Base-by-base conservation (phyloP, 1,139 yeast species). In the Magnusiomyces paraingens region DNA sequence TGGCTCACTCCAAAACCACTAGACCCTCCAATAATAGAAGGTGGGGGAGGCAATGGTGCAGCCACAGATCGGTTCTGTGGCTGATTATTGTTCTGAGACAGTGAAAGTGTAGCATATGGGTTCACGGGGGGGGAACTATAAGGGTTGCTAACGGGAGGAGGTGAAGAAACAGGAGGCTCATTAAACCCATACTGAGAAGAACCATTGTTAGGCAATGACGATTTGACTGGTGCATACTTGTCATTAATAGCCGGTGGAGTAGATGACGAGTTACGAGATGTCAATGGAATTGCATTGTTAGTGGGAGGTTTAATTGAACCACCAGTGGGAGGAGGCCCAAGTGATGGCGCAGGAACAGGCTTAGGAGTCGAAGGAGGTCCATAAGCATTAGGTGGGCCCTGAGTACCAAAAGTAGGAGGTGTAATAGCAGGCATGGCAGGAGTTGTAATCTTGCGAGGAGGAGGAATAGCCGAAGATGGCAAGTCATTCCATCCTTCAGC, bases 401-500 rank as follows among this genome's bases (percentile, higher is more conserved):
- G 56, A 11, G 47, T 41, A 3, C 62, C 51, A 47, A 69, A 59
- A 22, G 62, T 59, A 39, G 58, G 49, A 35, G 59, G 59, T 29
- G 59, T 59, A 20, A 62, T 56, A 29, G 61, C 56, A 17, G 65
- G 59, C 12, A 60, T 60, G 20, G 61, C 61, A 20, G 63, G 62
- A 15, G 64, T 57, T 40, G 62, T 55, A 11, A 58, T 53, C 53
- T 53, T 49, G 53, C 53, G 51, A 49, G 64, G 57, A 45, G 66
- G 56, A 43, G 60, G 55, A 46, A 65, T 50, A 36, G 72, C 62
- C 29, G 80, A 75, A n/a, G 83, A 77, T 50, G 97, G 96, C 60
- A 91, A 75, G 69, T 91, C 97, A 66, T 91, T 91, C 97, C 97
- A 91, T 2, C 97, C 97, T 50, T 86, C 93, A 48, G 83, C 83